Conservation (phyloP, 2,329 filamentous ascomycete species). For the Neobulgaria alba region DNA sequence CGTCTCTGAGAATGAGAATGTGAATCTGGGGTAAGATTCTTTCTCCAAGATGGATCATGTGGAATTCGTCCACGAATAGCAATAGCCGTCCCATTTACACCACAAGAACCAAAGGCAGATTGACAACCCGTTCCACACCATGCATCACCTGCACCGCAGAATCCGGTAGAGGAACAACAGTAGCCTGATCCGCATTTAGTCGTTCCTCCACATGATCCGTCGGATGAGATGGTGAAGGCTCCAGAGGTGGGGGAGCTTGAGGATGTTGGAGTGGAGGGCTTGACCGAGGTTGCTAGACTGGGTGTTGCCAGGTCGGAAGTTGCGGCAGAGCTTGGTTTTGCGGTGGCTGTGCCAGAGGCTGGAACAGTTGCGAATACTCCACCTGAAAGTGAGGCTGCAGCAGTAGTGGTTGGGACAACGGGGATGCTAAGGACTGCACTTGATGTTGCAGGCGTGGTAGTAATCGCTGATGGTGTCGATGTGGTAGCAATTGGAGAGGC, state of each 20-base stretch:
- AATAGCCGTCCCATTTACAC: background rate
- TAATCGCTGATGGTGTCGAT: constrained; percentile 1
- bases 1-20: no score
- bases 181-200: constrained; percentile 13
- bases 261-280: background rate
- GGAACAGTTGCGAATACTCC: background rate
- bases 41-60: no score
- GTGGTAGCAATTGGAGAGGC: background rate
- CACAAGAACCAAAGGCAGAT: constrained; percentile 11
- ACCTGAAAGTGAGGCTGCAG: background rate
- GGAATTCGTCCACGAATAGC: background rate
- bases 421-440: background rate
- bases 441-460: constrained; percentile 1
- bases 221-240: background rate
- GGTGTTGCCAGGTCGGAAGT: no score
- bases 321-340: no score
- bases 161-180: constrained; percentile 14
- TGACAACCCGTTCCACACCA: constrained; percentile 16
- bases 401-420: background rate
- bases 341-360: background rate
- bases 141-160: constrained; percentile 8
- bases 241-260: background rate
- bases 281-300: no score
- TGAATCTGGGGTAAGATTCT: no score
- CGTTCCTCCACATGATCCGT: constrained; percentile 10